These are phyloP conservation scores for Flagelloscypha sp. DNA, from an alignment of 768 basidiomycete species.

Conservation along the genomic window DNA sequence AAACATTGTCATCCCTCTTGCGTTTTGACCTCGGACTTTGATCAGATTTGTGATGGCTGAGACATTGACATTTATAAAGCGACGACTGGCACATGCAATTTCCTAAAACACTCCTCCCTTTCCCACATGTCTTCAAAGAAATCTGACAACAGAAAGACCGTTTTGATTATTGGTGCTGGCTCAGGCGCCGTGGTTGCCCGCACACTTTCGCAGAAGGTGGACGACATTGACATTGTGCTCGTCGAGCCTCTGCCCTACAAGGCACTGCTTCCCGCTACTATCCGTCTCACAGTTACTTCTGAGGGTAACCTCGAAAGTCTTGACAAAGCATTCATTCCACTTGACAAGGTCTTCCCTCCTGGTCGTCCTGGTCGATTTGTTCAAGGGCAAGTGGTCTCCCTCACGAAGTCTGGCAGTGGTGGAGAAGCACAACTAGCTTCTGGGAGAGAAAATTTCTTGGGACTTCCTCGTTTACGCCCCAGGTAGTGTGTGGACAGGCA, in stretches of 20 bases:
- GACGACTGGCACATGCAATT: too few species aligned
- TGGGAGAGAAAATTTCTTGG: constrained; percentile 38
- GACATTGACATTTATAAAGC: too few species aligned
- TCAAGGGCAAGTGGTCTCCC: constrained; percentile 21
- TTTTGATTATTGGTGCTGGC: constrained; percentile 54
- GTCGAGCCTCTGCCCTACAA: constrained; percentile 44
- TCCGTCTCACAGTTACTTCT: constrained; percentile 41
- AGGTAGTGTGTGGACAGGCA: constrained; percentile 40
- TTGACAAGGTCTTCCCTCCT: constrained; percentile 36
- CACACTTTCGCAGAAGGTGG: constrained; percentile 43
- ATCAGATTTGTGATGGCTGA: too few species aligned
- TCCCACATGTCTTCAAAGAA: too few species aligned
- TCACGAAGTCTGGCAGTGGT: constrained; percentile 17
- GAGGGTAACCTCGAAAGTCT: constrained; percentile 21
- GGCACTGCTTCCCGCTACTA: constrained; percentile 39
- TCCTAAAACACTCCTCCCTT: too few species aligned
- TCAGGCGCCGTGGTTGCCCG: constrained; percentile 39
- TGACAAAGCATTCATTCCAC: constrained; percentile 33
- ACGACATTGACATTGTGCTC: constrained; percentile 49
- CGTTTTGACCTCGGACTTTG: too few species aligned
- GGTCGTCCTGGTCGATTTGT: constrained; percentile 38
- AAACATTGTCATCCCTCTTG: too few species aligned
- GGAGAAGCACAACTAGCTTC: constrained; percentile 33
- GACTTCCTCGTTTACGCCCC: constrained; percentile 48
- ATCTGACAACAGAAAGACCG: too few species aligned